Percentiles rank a stretch among this genome's conserved stretches.
Conservation (phyloP, 2,329 filamentous ascomycete genomes). For the Calonectria naviculata region DNA sequence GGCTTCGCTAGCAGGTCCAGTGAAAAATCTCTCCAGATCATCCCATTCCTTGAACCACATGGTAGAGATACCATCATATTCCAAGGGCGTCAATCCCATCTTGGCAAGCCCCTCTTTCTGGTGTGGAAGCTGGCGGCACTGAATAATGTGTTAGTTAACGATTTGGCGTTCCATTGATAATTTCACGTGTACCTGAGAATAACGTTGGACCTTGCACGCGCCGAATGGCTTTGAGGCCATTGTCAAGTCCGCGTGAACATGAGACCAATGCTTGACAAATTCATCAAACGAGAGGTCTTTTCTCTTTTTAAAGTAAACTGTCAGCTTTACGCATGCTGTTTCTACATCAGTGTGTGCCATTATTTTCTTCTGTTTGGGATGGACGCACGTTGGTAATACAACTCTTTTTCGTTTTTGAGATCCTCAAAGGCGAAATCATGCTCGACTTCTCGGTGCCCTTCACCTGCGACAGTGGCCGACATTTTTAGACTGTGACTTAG, state of each 20-base stretch:
- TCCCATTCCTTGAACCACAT: not conserved
- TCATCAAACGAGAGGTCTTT: not conserved
- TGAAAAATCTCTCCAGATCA: not conserved
- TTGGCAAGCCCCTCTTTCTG: not conserved
- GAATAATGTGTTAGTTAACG: not conserved
- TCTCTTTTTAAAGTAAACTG: not conserved
- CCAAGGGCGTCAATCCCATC: not conserved
- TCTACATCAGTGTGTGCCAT: not conserved
- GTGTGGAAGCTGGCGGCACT: not conserved
- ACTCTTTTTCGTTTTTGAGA: not conserved
- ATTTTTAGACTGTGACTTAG: not conserved
- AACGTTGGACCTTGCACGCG: not conserved
- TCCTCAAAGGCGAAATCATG: not conserved
- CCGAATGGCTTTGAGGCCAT: not conserved
- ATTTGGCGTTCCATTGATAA: too few relatives aligned
- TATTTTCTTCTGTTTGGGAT: not conserved
- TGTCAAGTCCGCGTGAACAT: not conserved
- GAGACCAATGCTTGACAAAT: not conserved
- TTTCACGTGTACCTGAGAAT: not conserved
- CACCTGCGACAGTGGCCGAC: not conserved
- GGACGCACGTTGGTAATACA: not conserved
- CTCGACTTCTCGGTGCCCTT: not conserved
- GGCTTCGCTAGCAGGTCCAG: not conserved
- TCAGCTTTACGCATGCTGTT: not conserved
- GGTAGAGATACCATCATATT: not conserved